Evolutionary conservation across 176 grass and related monocot genomes (phyloP).

Genomic region (Alloteropsis semialata): DNA sequence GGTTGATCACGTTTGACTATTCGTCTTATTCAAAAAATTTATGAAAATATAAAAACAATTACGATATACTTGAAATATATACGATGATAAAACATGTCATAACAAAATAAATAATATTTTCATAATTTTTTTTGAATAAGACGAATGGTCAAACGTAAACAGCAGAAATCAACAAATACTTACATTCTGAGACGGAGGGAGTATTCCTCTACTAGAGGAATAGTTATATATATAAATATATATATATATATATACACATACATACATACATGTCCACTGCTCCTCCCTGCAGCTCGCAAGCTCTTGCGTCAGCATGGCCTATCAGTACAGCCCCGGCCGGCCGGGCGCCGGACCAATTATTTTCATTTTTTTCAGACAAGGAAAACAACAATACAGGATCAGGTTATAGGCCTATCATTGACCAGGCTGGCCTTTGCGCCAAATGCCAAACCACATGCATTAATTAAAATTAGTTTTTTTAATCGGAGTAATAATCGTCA

Average conservation of each 20-base stretch:
- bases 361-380: not conserved
- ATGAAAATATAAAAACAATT: too few species aligned
- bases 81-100: too few species aligned
- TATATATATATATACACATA: not conserved
- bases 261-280: not conserved
- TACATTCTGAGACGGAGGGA: too few species aligned
- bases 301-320: not conserved
- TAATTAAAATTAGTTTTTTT: not conserved
- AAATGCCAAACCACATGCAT: conserved; percentile 23
- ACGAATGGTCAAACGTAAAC: too few species aligned
- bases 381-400: conserved; percentile 25
- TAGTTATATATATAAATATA: not conserved
- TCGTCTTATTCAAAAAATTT: too few species aligned
- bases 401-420: conserved; percentile 31
- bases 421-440: conserved; percentile 31
- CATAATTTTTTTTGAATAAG: too few species aligned
- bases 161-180: too few species aligned
- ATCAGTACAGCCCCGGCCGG: not conserved
- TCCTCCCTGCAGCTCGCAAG: not conserved
- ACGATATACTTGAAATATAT: too few species aligned
- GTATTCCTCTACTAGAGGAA: too few species aligned
- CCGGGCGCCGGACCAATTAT: not conserved
- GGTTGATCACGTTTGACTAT: too few species aligned
- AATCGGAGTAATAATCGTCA: not conserved
- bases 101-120: too few species aligned